Evolutionary conservation across 306 rosid genomes (phyloP).

Genomic region (Aeschynomene evenia): DNA sequence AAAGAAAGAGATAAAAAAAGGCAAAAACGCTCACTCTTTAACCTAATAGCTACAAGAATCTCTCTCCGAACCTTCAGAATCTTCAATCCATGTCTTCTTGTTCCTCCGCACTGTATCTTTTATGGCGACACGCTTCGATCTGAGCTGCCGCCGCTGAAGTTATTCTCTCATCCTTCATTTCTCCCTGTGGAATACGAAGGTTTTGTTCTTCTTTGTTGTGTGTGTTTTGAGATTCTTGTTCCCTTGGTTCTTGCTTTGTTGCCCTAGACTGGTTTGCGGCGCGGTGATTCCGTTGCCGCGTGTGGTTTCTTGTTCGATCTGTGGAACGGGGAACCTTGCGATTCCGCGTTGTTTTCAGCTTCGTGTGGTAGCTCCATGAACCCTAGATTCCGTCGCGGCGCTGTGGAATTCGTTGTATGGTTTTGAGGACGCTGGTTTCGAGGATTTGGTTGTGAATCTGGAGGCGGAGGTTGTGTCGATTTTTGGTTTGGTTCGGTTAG

Average conservation of each 20-base stretch:
- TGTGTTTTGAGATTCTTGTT: background rate
- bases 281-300: conserved; percentile 28
- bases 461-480: conserved; percentile 6
- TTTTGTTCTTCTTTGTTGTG: background rate
- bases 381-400: conserved; percentile 39
- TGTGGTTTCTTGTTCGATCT: conserved; percentile 43
- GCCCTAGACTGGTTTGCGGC: conserved; percentile 38
- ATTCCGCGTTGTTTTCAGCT: background rate
- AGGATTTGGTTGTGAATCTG: conserved; percentile 27
- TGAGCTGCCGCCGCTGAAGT: conserved; percentile 35
- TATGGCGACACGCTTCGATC: conserved; percentile 36
- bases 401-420: conserved; percentile 4
- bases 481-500: conserved; percentile 13
- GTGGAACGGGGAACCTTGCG: conserved; percentile 16
- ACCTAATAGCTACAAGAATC: background rate
- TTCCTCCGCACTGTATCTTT: background rate
- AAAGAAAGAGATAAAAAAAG: conserved; percentile 3
- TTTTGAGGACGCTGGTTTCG: conserved; percentile 6
- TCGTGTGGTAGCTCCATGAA: conserved; percentile 12
- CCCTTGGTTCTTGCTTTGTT: background rate
- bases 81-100: conserved; percentile 20
- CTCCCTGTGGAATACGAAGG: background rate
- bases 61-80: conserved; percentile 22
- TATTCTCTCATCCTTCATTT: background rate
- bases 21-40: background rate